Evolutionary conservation across 768 basidiomycete species (phyloP).

Genomic region (Tephrocybe sp.): DNA sequence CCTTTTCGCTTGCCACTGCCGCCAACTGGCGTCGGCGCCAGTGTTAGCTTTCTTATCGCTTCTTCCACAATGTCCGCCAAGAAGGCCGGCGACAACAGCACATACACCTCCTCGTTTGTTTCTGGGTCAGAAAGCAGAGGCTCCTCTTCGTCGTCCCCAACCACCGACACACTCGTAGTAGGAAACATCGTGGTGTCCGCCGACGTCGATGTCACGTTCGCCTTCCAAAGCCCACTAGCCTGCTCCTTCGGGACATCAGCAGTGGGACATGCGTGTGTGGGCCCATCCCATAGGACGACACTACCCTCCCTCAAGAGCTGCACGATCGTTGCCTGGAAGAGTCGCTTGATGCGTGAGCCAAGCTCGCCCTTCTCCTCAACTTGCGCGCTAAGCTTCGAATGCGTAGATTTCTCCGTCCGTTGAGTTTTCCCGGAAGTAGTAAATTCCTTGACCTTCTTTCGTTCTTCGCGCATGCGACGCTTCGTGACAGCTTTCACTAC

Average conservation of each 20-base stretch:
- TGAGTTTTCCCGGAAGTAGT: neutral
- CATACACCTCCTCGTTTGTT: constrained; percentile 63
- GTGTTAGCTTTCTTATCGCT: constrained; percentile 39
- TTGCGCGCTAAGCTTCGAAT: constrained; percentile 2
- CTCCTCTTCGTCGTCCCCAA: constrained; percentile 37
- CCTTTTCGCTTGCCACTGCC: constrained; percentile 15
- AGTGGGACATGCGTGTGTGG: constrained; percentile 37
- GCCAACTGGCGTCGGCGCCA: neutral
- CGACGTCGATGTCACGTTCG: constrained; percentile 27
- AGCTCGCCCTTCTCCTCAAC: constrained; percentile 27
- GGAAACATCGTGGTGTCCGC: constrained; percentile 32
- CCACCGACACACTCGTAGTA: constrained; percentile 14
- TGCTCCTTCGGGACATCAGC: constrained; percentile 13
- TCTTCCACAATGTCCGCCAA: constrained; percentile 48
- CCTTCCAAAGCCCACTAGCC: constrained; percentile 51
- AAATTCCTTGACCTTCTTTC: constrained; percentile 39
- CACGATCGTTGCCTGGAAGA: constrained; percentile 66
- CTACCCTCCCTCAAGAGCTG: constrained; percentile 72
- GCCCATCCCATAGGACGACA: constrained; percentile 73
- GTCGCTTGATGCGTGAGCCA: constrained; percentile 58
- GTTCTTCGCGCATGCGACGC: constrained; percentile 50
- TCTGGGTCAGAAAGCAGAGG: constrained; percentile 61
- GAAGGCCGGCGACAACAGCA: constrained; percentile 55
- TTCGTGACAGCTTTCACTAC: constrained; percentile 64
- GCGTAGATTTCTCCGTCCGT: neutral